Evolutionary conservation across 2,329 filamentous ascomycete species (phyloP).

Genomic region (Allantophomopsis cytisporea): DNA sequence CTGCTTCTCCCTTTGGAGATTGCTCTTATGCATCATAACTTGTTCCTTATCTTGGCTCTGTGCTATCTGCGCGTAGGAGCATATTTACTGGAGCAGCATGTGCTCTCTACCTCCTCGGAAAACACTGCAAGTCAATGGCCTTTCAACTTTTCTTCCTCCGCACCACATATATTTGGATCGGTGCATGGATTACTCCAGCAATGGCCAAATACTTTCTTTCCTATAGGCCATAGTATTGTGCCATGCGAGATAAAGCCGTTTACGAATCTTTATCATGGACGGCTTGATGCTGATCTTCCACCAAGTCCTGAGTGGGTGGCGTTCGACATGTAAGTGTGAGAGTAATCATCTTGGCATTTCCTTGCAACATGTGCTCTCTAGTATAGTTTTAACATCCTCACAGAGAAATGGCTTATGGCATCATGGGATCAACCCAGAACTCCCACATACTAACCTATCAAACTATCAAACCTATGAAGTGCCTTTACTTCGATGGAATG

Average conservation of each 20-base stretch:
- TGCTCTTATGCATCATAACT: too few relatives aligned
- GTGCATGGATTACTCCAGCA: constrained; percentile 30
- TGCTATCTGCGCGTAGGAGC: too few relatives aligned
- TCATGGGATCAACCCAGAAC: constrained; percentile 29
- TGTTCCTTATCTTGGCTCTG: too few relatives aligned
- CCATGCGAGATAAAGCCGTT: constrained; percentile 29
- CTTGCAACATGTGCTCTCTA: too few relatives aligned
- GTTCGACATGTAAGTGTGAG: constrained; percentile 24
- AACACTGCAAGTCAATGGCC: constrained; percentile 7
- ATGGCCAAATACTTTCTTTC: constrained; percentile 36
- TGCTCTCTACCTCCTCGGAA: too few relatives aligned
- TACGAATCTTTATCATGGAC: constrained; percentile 34
- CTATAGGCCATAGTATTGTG: constrained; percentile 32
- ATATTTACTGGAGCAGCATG: too few relatives aligned
- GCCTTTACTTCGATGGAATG: constrained; percentile 36
- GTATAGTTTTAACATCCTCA: too few relatives aligned
- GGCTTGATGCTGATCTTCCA: constrained; percentile 23
- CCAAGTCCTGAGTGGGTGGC: constrained; percentile 37
- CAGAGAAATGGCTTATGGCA: constrained; percentile 35
- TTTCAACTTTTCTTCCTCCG: constrained; percentile 31
- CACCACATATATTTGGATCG: constrained; percentile 33
- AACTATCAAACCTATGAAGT: constrained; percentile 25
- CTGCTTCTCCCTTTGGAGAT: too few relatives aligned
- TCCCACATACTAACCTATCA: constrained; percentile 34
- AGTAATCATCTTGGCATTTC: background rate